Percentiles rank a stretch among this genome's conserved stretches.
Evolutionary conservation across 2,329 filamentous ascomycete genomes (phyloP).

Genomic region (Emericellopsis cladophorae): DNA sequence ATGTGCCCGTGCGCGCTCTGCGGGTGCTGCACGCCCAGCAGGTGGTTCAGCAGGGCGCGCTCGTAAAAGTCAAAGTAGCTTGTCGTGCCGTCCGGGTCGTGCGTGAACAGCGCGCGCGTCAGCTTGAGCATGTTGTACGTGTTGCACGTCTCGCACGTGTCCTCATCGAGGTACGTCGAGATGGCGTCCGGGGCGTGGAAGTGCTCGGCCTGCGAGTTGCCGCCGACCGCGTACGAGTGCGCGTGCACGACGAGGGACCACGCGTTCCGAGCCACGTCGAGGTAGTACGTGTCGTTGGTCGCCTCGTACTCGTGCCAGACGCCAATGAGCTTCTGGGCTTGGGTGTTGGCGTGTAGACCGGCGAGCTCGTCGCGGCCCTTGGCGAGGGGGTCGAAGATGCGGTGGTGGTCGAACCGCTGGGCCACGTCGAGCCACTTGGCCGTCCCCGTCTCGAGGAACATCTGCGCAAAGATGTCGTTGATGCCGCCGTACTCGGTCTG

Average conservation of each 20-base stretch:
- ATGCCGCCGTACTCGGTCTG: conserved; percentile 39
- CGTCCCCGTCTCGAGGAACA: conserved; percentile 32
- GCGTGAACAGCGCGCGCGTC: conserved; percentile 34
- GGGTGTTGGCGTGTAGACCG: conserved; percentile 38
- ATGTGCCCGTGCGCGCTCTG: conserved; percentile 30
- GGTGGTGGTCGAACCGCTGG: conserved; percentile 35
- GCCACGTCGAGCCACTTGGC: conserved; percentile 30
- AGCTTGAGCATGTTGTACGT: conserved; percentile 46
- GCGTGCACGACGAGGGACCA: conserved; percentile 31
- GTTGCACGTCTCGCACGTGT: conserved; percentile 40
- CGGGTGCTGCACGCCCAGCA: conserved; percentile 35
- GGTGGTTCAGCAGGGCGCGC: conserved; percentile 33
- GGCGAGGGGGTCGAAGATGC: conserved; percentile 32
- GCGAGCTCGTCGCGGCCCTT: conserved; percentile 28
- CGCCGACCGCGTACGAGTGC: conserved; percentile 39
- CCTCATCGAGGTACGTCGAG: conserved; percentile 24
- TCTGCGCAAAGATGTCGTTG: conserved; percentile 35
- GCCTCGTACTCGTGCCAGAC: conserved; percentile 33
- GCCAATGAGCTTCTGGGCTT: conserved; percentile 42
- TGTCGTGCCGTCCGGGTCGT: conserved; percentile 22
- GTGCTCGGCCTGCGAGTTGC: conserved; percentile 40
- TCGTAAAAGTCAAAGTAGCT: conserved; percentile 42
- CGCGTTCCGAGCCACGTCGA: conserved; percentile 34
- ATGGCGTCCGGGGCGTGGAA: conserved; percentile 34
- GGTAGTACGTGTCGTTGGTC: conserved; percentile 28